A percentile compares a stretch with the other conserved stretches of the same genome.
phyloP scores from a whole-genome alignment of 495 filamentous ascomycete genomes.

The Hyaloscypha hepaticicola region DNA sequence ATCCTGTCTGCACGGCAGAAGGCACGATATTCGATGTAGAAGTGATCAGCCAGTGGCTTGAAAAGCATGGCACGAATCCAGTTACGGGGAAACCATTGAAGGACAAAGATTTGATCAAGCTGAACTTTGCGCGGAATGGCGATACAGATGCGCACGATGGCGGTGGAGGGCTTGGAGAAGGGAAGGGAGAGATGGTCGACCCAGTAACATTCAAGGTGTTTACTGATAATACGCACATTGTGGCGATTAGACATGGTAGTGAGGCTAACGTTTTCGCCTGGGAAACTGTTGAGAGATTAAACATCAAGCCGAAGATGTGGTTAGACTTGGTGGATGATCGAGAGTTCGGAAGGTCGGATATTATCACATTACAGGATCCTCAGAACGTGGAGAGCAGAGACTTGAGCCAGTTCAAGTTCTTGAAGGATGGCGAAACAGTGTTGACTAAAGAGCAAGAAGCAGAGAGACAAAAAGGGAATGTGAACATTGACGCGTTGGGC shows the following conservation, averaged over 20 bases:
- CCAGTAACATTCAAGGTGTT: slow-evolving; percentile 96
- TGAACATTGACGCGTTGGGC: slow-evolving; percentile 76
- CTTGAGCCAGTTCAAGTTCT: slow-evolving; percentile 83
- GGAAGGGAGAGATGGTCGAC: slow-evolving; percentile 81
- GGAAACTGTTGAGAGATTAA: slow-evolving; percentile 92
- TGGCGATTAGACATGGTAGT: slow-evolving; percentile 72
- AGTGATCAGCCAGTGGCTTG: slow-evolving; percentile 87
- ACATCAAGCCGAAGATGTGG: slow-evolving; percentile 98
- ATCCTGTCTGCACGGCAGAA: slow-evolving; percentile 76
- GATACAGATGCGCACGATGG: slow-evolving; percentile 49
- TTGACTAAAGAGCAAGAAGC: slow-evolving; percentile 61
- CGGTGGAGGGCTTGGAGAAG: slow-evolving; percentile 32
- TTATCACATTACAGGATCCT: slow-evolving; percentile 95
- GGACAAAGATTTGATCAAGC: slow-evolving; percentile 80
- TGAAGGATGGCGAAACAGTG: slow-evolving; percentile 76
- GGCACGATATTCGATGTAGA: slow-evolving; percentile 86
- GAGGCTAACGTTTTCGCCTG: slow-evolving; percentile 94
- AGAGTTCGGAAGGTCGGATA: slow-evolving; percentile 87
- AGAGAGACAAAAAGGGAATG: slow-evolving; percentile 59
- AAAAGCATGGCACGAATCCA: slow-evolving; percentile 88
- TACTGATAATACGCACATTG: slow-evolving; percentile 96
- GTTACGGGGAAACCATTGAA: slow-evolving; percentile 78
- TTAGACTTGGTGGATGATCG: slow-evolving; percentile 82
- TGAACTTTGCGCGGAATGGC: slow-evolving; percentile 90
- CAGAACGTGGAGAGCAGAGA: slow-evolving; percentile 85